Conservation (phyloP, 768 basidiomycete genomes). For the Rubroboletus pulcherrimus region DNA sequence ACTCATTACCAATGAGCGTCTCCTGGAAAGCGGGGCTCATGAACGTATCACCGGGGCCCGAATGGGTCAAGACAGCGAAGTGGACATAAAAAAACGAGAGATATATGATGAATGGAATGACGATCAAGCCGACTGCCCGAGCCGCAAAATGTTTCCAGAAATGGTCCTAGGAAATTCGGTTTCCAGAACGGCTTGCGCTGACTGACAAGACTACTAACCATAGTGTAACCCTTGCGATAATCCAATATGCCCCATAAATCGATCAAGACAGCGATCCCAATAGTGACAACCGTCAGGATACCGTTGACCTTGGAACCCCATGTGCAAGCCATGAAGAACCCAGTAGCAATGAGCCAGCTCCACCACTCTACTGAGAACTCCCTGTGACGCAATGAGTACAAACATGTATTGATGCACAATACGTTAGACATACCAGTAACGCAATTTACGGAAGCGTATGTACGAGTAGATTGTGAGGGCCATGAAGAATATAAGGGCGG, state of each 20-base stretch:
- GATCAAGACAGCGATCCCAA: constrained; percentile 87
- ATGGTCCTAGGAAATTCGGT: constrained; percentile 55
- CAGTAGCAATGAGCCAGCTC: constrained; percentile 88
- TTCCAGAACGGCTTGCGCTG: background rate
- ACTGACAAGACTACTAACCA: constrained; percentile 45
- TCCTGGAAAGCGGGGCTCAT: constrained; percentile 99
- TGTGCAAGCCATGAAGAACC: constrained; percentile 91
- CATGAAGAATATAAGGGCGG: constrained; percentile 94
- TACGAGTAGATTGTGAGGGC: constrained; percentile 90
- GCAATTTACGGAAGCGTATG: constrained; percentile 89
- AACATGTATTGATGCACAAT: background rate
- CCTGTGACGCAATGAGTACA: constrained; percentile 37
- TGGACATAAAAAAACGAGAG: constrained; percentile 96
- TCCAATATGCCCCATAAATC: constrained; percentile 96
- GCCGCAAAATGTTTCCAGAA: constrained; percentile 89
- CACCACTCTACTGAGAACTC: constrained; percentile 92
- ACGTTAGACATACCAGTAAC: constrained; percentile 62
- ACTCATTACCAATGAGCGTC: constrained; percentile 86
- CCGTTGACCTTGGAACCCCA: constrained; percentile 99
- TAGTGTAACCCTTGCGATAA: constrained; percentile 68
- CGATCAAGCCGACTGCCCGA: constrained; percentile 78
- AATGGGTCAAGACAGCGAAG: constrained; percentile 80
- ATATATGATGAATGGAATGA: constrained; percentile 87
- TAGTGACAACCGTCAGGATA: constrained; percentile 80
- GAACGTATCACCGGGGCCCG: constrained; percentile 91